Percentiles rank a stretch among this genome's conserved stretches.
phyloP scores from a whole-genome alignment of 495 filamentous ascomycete species.

The Amniculicola lignicola region DNA sequence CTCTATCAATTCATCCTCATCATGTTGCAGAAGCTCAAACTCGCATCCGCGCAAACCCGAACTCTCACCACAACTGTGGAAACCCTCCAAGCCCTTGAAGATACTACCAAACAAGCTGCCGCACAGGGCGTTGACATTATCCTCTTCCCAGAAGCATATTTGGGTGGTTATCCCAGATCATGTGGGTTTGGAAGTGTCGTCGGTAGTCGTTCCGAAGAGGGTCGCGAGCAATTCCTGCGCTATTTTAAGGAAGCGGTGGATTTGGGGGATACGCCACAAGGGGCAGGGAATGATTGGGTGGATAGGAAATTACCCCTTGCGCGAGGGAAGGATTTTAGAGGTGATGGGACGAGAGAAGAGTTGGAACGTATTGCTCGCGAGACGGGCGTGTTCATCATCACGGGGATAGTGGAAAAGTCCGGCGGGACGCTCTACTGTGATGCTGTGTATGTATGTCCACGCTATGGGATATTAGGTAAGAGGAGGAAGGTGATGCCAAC shows the following conservation, averaged over 20 bases:
- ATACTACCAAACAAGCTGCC: constrained; percentile 53
- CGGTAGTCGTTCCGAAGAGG: constrained; percentile 62
- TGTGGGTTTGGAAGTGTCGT: constrained; percentile 71
- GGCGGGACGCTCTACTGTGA: constrained; percentile 84
- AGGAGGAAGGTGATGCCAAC: constrained; percentile 95
- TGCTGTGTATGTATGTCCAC: constrained; percentile 78
- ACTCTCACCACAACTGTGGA: constrained; percentile 61
- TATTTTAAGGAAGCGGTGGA: constrained; percentile 81
- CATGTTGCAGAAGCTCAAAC: constrained; percentile 54
- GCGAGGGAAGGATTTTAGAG: constrained; percentile 48
- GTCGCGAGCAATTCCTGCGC: constrained; percentile 76
- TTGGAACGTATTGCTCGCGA: constrained; percentile 71
- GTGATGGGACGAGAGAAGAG: constrained; percentile 81
- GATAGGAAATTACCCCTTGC: constrained; percentile 56
- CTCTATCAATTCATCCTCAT: neutral
- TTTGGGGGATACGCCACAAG: constrained; percentile 77
- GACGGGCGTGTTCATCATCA: constrained; percentile 75
- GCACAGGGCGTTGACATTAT: constrained; percentile 64
- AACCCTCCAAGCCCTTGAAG: constrained; percentile 64
- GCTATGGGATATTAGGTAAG: constrained; percentile 71
- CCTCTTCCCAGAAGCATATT: constrained; percentile 89
- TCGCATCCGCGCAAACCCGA: constrained; percentile 74
- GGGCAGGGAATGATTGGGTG: constrained; percentile 72
- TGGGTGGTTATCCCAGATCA: constrained; percentile 91
- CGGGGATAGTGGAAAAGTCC: constrained; percentile 73